Evolutionary conservation across 768 basidiomycete species (phyloP), one percentile per base, ranked within the genome.

Genomic region (Termitomyces sp.): DNA sequence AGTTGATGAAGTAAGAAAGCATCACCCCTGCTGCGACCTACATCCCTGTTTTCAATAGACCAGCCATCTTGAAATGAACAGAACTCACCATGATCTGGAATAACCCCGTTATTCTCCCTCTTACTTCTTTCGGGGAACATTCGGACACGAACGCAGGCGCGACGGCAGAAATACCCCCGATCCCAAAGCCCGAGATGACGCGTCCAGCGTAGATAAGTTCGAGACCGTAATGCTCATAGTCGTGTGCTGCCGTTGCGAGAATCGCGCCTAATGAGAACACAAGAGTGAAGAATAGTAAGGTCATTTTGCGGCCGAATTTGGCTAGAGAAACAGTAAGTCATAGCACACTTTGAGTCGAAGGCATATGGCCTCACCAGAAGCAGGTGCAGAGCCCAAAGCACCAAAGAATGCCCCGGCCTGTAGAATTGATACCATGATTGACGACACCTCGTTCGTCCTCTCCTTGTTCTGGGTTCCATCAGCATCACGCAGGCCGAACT

Each of bases 361-460:
- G 7, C 25, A 50, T 12, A 50, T 3, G 34, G 8, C 54, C 53
- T 9, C 56, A 89, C 89, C 73, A 14, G 89, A 89, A 42, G 88
- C 64, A 1, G 87, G 86, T 0, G 88, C 86, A 63, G 85, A 87
- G 12, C 80, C 78, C 16, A 95, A 67, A 5, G 92, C 89, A 47
- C 92, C 92, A 65, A 94, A 93, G 78, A 94, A 92, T 0, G 90
- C 90, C 8, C 91, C 91, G 3, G 86, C 90, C 67, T 95, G 92
- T 6, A 95, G 78, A 6, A 94, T 89, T 4, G 92, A 90, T 19
- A 94, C 93, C 38, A 95, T 87, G 60, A 89, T 90, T 38, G 88
- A 87, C 0, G 85, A 86, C 27, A 93, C 75, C 10, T 75, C 72
- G 53, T 86, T 79, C 23, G 64, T 63, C 41, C 68, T 68, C 43